A percentile compares a stretch with the other conserved stretches of the same genome.
Evolutionary conservation across 306 rosid genomes (phyloP).

Genomic region (Prunus davidiana): DNA sequence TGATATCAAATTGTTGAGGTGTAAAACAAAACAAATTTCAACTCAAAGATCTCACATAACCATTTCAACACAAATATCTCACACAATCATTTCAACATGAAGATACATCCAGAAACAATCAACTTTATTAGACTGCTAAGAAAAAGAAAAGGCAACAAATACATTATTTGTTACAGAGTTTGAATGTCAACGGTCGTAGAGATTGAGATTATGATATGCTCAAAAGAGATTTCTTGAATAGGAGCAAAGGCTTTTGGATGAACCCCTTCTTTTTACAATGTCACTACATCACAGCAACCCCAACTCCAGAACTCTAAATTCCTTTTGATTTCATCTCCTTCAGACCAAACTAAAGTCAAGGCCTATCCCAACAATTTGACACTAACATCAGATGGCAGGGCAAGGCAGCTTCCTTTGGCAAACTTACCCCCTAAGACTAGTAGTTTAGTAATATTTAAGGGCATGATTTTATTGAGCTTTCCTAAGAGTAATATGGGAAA

Average conservation of each 20-base stretch:
- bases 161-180: slow-evolving; percentile 9
- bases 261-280: slow-evolving; percentile 54
- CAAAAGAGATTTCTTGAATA: background rate
- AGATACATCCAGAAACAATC: too few species aligned
- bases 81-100: background rate
- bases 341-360: slow-evolving; percentile 24
- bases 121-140: background rate
- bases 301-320: slow-evolving; percentile 45
- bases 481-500: slow-evolving; percentile 23
- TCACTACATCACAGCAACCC: slow-evolving; percentile 80
- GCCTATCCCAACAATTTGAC: background rate
- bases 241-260: slow-evolving; percentile 67
- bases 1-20: too few species aligned
- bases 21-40: too few species aligned
- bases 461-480: slow-evolving; percentile 34
- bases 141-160: background rate
- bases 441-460: background rate
- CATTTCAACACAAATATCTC: background rate
- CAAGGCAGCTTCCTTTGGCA: too few species aligned
- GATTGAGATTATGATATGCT: background rate
- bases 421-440: slow-evolving; percentile 23
- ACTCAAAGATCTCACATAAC: too few species aligned
- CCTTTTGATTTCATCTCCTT: slow-evolving; percentile 13
- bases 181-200: background rate
- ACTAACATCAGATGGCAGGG: background rate